These are phyloP conservation scores for Fagus sylvatica DNA, from an alignment of 306 rosid genomes.

Conservation along the genomic window DNA sequence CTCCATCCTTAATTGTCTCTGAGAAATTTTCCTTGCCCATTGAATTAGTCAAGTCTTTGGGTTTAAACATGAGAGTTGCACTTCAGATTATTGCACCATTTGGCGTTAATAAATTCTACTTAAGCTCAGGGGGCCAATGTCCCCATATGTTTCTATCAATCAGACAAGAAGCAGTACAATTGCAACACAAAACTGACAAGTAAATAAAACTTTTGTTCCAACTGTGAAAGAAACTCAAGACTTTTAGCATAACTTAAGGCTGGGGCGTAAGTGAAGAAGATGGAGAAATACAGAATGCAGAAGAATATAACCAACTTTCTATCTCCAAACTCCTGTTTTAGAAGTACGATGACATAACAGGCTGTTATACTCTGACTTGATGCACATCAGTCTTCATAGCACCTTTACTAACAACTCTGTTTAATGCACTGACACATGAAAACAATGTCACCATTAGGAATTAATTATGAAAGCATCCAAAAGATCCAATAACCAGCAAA, in stretches of 20 bases:
- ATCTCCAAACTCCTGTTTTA: not conserved
- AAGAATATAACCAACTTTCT: conserved; percentile 4
- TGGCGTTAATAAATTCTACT: conserved; percentile 23
- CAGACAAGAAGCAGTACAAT: conserved; percentile 16
- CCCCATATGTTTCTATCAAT: conserved; percentile 7
- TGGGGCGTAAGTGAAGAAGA: conserved; percentile 5
- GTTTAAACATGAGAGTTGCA: conserved; percentile 21
- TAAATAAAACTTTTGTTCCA: not conserved
- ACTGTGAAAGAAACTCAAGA: not conserved
- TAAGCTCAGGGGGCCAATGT: conserved; percentile 28
- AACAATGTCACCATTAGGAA: not conserved
- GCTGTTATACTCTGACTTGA: conserved; percentile 22
- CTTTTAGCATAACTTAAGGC: conserved; percentile 22
- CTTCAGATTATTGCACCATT: conserved; percentile 34
- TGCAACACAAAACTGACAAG: conserved; percentile 9
- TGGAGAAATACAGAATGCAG: not conserved
- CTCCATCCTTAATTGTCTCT: conserved; percentile 36
- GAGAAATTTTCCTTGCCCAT: conserved; percentile 51
- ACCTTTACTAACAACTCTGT: not conserved
- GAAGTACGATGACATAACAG: not conserved
- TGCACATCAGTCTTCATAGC: conserved; percentile 6
- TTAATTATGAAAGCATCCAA: not conserved
- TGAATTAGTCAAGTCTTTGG: conserved; percentile 15
- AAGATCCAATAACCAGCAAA: not conserved
- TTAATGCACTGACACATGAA: conserved; percentile 1